Conservation (phyloP, 2,329 filamentous ascomycete genomes). For the Phoma herbarum region DNA sequence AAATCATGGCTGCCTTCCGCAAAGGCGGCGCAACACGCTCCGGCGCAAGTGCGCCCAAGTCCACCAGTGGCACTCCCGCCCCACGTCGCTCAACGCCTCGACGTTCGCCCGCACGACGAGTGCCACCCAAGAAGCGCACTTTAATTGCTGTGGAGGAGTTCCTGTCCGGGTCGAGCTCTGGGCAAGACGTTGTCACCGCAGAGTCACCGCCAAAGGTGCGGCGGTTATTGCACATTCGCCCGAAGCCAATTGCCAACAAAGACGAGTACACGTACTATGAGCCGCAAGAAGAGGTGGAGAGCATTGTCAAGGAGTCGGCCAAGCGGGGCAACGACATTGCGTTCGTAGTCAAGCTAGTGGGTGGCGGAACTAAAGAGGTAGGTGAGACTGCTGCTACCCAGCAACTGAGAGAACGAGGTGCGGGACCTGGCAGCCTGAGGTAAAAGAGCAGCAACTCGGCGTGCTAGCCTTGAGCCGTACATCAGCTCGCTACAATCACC, state of each 20-base stretch:
- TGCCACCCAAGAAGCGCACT: constrained; percentile 6
- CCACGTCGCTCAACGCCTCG: constrained; percentile 1
- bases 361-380: constrained; percentile 54
- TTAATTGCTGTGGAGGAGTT: constrained; percentile 28
- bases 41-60: constrained; percentile 6
- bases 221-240: constrained; percentile 36
- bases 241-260: constrained; percentile 35
- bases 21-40: constrained; percentile 8
- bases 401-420: constrained; percentile 12
- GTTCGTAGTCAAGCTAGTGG: constrained; percentile 56
- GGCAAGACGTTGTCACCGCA: constrained; percentile 3
- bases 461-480: background rate
- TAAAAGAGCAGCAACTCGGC: constrained; percentile 1
- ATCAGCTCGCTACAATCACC: background rate
- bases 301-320: constrained; percentile 52
- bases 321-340: constrained; percentile 43
- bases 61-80: background rate
- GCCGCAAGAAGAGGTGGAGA: constrained; percentile 47
- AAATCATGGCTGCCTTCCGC: constrained; percentile 44
- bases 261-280: constrained; percentile 49
- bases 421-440: constrained; percentile 1
- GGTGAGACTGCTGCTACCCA: constrained; percentile 29
- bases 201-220: constrained; percentile 18
- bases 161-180: constrained; percentile 29
- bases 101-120: background rate